These are phyloP conservation scores for Bimuria novae-zelandiae DNA, from an alignment of 2,329 filamentous ascomycete species.

Conservation along the genomic window DNA sequence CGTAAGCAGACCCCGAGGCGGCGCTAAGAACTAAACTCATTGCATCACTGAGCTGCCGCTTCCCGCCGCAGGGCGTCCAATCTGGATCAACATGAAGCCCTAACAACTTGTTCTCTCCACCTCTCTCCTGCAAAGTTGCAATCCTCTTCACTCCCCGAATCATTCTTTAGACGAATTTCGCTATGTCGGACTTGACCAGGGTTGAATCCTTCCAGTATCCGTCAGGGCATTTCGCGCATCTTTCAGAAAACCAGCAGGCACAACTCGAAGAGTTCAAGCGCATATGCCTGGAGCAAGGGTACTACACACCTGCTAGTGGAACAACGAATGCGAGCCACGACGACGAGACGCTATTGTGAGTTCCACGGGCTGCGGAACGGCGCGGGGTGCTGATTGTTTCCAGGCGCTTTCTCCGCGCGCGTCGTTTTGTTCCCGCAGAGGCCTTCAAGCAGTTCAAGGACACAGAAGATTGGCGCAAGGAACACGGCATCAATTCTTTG, in stretches of 20 bases:
- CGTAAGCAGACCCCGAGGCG: background rate
- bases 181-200: constrained; percentile 42
- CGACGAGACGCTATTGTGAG: constrained; percentile 73
- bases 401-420: constrained; percentile 84
- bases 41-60: constrained; percentile 26
- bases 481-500: constrained; percentile 76
- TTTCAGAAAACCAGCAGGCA: constrained; percentile 69
- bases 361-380: constrained; percentile 8
- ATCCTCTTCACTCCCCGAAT: constrained; percentile 13
- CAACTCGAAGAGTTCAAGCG: constrained; percentile 74
- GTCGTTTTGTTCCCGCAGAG: constrained; percentile 77
- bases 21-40: constrained; percentile 2
- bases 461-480: constrained; percentile 83
- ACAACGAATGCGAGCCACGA: constrained; percentile 64
- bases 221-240: constrained; percentile 77
- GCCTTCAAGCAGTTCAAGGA: constrained; percentile 84
- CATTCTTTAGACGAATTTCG: too few species aligned
- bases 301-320: constrained; percentile 59
- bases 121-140: too few species aligned
- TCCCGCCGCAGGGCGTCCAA: constrained; percentile 25
- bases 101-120: constrained; percentile 7
- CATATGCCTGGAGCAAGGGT: constrained; percentile 66
- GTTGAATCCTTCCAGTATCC: constrained; percentile 63
- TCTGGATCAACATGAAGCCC: constrained; percentile 29
- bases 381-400: constrained; percentile 32